Percentiles rank a stretch among this genome's conserved stretches.
Evolutionary conservation across 192 early-diverging fungal genomes (phyloP).

Genomic region (Tieghemiomyces parasiticus): DNA sequence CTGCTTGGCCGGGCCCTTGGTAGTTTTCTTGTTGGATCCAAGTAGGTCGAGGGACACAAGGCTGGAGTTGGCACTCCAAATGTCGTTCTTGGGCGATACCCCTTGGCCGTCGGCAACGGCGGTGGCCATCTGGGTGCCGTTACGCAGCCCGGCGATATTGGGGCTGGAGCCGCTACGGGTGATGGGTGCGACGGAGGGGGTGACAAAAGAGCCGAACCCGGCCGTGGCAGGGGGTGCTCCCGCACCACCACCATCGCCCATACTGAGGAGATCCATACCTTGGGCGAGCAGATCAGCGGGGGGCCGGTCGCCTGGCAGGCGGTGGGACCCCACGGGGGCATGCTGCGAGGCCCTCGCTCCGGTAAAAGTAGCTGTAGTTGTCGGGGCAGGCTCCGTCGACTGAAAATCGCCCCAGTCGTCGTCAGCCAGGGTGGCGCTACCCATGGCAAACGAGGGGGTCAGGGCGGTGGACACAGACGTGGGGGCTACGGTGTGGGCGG

Average conservation of each 20-base stretch:
- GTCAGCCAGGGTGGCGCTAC: conserved; percentile 19
- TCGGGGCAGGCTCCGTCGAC: neutral
- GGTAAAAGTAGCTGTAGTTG: neutral
- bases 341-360: too few species aligned
- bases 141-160: neutral
- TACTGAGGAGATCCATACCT: neutral
- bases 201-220: neutral
- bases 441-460: too few species aligned
- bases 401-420: conserved; percentile 78
- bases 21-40: neutral
- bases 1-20: neutral
- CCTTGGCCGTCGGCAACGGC: neutral
- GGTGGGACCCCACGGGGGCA: too few species aligned
- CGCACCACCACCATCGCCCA: neutral
- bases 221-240: neutral
- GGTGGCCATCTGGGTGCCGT: too few species aligned
- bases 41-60: conserved; percentile 5
- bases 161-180: neutral
- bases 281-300: neutral
- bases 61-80: conserved; percentile 3
- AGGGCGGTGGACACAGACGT: conserved; percentile 16
- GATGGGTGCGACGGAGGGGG: neutral
- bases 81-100: neutral
- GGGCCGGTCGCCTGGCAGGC: neutral
- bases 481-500: conserved; percentile 10